Base-by-base conservation (phyloP, 441 rosid species). In the Erodium moschatum region DNA sequence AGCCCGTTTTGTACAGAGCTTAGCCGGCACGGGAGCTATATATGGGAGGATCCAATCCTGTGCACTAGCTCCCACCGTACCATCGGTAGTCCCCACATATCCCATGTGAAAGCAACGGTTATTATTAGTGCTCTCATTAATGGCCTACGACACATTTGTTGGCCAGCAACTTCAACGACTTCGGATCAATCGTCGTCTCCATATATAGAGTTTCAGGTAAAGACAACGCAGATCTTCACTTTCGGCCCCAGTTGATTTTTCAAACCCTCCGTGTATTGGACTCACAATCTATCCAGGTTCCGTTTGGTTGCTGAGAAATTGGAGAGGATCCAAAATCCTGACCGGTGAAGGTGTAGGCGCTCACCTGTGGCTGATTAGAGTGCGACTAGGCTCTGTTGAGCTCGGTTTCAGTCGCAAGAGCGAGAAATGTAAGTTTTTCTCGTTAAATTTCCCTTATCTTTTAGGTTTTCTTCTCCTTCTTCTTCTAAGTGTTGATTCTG, bases 241-340 rank as follows among this genome's bases (percentile, higher is more conserved):
- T 6, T 35, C 40, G 9, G 40, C 40, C 6, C 9, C 40, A 35
- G 9, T 35, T 3, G 40, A 35, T 35, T 5, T 35, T 5, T 8
- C 40, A 35, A 35, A 35, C 40, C 9, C 9, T 35, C 40, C 9
- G 6, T 7, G 40, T 35, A 7, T 7, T 35, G 40, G 8, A 7
- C 0, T 35, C 40, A 7, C 1, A 35, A 7, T 35, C 40, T 35
- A 35, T 35, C 40, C 3, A 35, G 40, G 60, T 52, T 4, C 21
- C 6, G 64, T 19, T 61, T 61, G 64, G 31, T 61, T 20, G 64
- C 64, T 21, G 64, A 61, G 64, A 61, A 61, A 61, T 9, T 24
- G 33, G 10, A 10, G 64, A 61, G 33, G 20, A 20, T 61, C 29
- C 10, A 13, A 21, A 10, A 61, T 61, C 33, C 27, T 61, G 12